phyloP scores from a whole-genome alignment of 2,329 filamentous ascomycete species.

The Monosporascus sp. region DNA sequence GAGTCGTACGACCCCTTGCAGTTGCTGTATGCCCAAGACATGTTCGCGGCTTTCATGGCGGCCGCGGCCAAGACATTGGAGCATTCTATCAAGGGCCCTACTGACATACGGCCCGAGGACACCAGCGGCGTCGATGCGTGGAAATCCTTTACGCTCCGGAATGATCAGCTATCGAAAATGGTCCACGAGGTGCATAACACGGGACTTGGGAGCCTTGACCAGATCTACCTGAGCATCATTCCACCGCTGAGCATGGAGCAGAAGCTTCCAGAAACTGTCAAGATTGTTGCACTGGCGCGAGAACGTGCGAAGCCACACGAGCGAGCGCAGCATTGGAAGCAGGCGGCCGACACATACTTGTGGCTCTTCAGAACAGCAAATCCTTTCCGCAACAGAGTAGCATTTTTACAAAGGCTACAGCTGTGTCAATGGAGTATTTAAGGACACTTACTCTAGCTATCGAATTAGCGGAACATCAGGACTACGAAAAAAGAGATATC shows the following conservation, averaged over 20 bases:
- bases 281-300: conserved; percentile 7
- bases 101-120: not conserved
- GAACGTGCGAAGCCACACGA: conserved; percentile 9
- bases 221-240: conserved; percentile 24
- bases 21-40: conserved; percentile 17
- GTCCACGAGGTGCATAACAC: conserved; percentile 17
- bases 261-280: conserved; percentile 8
- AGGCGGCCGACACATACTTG: conserved; percentile 9
- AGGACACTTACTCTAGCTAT: conserved; percentile 6
- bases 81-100: not conserved
- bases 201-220: conserved; percentile 16
- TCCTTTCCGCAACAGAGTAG: not conserved
- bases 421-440: conserved; percentile 12
- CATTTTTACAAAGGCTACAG: conserved; percentile 4
- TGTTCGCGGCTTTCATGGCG: conserved; percentile 26
- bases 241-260: conserved; percentile 17
- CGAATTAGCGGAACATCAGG: not conserved
- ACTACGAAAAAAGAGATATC: not conserved
- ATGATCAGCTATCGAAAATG: conserved; percentile 12
- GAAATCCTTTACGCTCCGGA: conserved; percentile 15
- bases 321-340: conserved; percentile 6
- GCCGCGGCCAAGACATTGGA: conserved; percentile 13
- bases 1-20: conserved; percentile 1
- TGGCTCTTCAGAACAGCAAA: conserved; percentile 6
- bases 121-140: not conserved